Base-by-base conservation (phyloP, 1,284 basidiomycete species). In the Ustilago lituana region DNA sequence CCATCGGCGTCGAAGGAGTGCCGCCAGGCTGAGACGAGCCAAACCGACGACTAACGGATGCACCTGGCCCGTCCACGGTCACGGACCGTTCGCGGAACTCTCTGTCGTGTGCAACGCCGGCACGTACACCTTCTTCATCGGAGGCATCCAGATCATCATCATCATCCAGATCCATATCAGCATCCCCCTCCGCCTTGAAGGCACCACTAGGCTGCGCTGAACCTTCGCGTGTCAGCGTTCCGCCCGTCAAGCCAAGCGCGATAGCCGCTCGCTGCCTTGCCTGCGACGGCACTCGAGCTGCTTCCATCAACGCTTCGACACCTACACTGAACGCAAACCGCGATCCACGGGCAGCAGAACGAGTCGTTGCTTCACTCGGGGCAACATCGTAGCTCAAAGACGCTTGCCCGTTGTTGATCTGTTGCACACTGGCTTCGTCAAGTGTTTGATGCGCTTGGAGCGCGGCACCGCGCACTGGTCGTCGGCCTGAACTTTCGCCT, bases 301-400 rank as follows among this genome's bases (percentile, higher is more conserved):
- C 67, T 36, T 65, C 61, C 57, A 70, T 65, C 24, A 70, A 29
- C 5, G 67, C 67, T 15, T 60, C 35, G n/a, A 69, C 51, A 11
- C 66, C 66, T 5, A 52, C 60, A 17, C 59, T 55, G 43, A 63
- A 59, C n/a, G 65, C 50, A 29, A 62, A 51, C 4, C 35, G 49
- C 4, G 64, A 53, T 26, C 50, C 53, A 15, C 54, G 53, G 11
- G 58, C 48, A 23, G 35, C 49, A 4, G 52, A 53, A 1, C 58
- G 55, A 12, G 51, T 58, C 14, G 41, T 43, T 20, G 35, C 12
- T 12, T 65, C 62, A 7, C 43, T 31, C 12, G 36, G 24, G 6
- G 11, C 50, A 5, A 31, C 43, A 26, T 55, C 52, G 22, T 29
- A 10, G 19, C 38, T 39, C 7, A 36, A 5, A 0, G 49, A 19